Evolutionary conservation across 164 flowering plant species (phyloP).

Genomic region (Amborella trichopoda): DNA sequence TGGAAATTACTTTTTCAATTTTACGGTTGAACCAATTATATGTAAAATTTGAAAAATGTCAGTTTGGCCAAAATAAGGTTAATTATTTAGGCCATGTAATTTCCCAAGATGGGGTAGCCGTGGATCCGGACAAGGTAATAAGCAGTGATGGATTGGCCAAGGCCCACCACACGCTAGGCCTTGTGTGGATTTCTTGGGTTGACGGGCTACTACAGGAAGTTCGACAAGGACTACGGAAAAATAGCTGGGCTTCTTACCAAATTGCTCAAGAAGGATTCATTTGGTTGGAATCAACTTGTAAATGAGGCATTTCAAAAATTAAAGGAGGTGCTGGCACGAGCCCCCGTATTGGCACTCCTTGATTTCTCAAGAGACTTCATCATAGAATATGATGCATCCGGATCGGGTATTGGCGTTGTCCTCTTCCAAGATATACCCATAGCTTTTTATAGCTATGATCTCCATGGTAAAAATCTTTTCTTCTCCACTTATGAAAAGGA

Average conservation of each 20-base stretch:
- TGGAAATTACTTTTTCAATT: background rate
- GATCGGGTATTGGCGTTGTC: background rate
- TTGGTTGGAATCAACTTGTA: background rate
- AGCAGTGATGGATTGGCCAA: background rate
- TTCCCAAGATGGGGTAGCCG: background rate
- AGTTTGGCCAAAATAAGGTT: background rate
- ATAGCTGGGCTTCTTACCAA: background rate
- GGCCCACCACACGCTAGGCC: background rate
- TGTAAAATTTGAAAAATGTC: conserved; percentile 3
- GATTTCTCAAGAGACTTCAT: background rate
- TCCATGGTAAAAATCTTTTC: background rate
- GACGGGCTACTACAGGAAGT: too few species aligned
- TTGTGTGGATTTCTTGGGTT: background rate
- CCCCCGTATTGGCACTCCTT: background rate
- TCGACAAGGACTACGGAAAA: background rate
- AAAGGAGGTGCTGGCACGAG: background rate
- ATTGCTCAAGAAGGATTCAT: background rate
- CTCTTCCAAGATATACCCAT: background rate
- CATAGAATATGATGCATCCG: background rate
- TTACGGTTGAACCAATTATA: background rate
- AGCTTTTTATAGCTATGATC: background rate
- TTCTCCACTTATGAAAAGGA: conserved; percentile 1
- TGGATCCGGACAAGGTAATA: conserved; percentile 2
- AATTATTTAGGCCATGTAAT: conserved; percentile 6
- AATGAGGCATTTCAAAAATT: background rate